Conservation (phyloP, 257 asterid genomes). For the Salvia hispanica region DNA sequence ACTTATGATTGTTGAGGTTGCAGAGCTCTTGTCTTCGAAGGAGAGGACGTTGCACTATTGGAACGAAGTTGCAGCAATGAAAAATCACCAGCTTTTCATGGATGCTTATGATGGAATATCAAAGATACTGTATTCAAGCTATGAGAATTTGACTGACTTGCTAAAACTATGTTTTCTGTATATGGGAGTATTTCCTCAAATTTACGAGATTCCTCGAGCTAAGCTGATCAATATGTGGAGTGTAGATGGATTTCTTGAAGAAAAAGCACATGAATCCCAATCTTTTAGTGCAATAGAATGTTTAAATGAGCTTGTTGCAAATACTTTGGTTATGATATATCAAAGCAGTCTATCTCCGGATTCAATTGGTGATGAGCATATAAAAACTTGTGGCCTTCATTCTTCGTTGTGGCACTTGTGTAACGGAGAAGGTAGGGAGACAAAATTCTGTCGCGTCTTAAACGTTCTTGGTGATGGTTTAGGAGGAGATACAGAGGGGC, state of each 20-base stretch:
- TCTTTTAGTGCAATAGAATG: not conserved
- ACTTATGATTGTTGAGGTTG: not conserved
- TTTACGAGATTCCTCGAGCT: not conserved
- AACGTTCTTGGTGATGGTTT: not conserved
- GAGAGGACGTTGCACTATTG: constrained; percentile 11
- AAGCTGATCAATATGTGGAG: constrained; percentile 5
- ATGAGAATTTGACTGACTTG: not conserved
- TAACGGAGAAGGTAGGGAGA: not conserved
- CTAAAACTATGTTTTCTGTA: constrained; percentile 12
- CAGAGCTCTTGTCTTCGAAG: not conserved
- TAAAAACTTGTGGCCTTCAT: constrained; percentile 4
- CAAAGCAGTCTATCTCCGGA: not conserved
- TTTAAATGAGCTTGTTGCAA: not conserved
- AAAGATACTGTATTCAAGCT: constrained; percentile 14
- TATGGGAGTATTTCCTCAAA: not conserved
- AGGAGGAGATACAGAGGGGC: not conserved
- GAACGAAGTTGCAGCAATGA: not conserved
- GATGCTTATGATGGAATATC: constrained; percentile 13
- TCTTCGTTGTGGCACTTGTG: not conserved
- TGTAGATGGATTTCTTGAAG: constrained; percentile 11
- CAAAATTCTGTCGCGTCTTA: not conserved
- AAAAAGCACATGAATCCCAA: not conserved
- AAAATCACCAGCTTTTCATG: not conserved
- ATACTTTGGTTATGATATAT: not conserved
- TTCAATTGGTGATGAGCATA: not conserved